Evolutionary conservation across 2,329 filamentous ascomycete species (phyloP), one percentile per base, ranked within the genome.

Genomic region (Sarocladiaceae sp.): DNA sequence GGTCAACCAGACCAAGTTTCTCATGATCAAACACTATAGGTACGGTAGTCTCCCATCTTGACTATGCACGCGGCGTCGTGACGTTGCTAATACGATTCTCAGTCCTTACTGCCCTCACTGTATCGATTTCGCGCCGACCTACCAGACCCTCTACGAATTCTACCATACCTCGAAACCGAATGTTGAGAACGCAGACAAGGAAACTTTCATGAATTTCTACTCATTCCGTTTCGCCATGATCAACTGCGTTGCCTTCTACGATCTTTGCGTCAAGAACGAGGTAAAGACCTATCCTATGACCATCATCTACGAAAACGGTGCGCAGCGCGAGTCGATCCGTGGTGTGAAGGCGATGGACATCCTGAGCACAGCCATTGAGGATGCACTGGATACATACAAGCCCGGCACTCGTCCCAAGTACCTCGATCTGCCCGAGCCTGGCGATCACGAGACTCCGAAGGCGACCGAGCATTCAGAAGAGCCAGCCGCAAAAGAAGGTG

Each of bases 71-170:
- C 15, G 22, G 17, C 8, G 4, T 46, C 17, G 54, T 44, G 42
- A 52, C 49, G 35, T 50, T 39, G 50, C 37, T 64, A 26, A 56
- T 55, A 39, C 37, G 47, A 66, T 61, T 63, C 26, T 7, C 54
- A 83, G 80, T 60, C 80, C 80, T 11, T 82, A 74, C 58, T 84
- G 80, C 69, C 78, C 78, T 44, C 90, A 96, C 69, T 97, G 92
- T 73, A 79, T 79, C 66, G 75, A 79, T 48, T 88, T 90, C 63
- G 90, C 89, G 50, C 94, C 94, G 7, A 86, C 83, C 49, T 97
- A 84, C 77, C 91, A 97, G 71, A 97, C 92, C 4, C 70, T 93
- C 13, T 96, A 97, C 76, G 94, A 99, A 72, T 97, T 86, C 70
- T 99, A 97, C 74, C 75, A 90, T 73, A 97, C 92, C 33, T 94